Evolutionary conservation across 2,329 filamentous ascomycete species (phyloP), one percentile per base, ranked within the genome.

Genomic region (Hymenoscyphus occultus): DNA sequence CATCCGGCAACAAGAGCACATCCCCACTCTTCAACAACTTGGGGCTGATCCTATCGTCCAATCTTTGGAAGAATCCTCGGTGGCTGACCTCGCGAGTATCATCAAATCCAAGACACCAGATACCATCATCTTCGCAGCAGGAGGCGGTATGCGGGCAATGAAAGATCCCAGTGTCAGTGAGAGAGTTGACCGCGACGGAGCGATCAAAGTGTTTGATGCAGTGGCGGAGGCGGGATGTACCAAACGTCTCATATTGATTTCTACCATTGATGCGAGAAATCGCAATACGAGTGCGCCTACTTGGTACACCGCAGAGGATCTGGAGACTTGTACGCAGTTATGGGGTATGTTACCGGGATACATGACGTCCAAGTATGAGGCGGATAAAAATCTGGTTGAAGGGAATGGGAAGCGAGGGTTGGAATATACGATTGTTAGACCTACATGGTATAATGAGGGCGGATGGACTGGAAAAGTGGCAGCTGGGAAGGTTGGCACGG

Each of bases 271-370:
- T 35, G 35, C 35, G 35, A 35, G 35, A 10, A 80, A 80, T 71
- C 74, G 76, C 1, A 74, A 75, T 63, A 74, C 69, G 71, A 75
- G 76, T 2, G 73, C 74, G 40, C 81, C 79, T 35, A 75, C 74
- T 19, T 82, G 79, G 80, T 82, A 81, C 67, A 72, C 75, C 31
- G 76, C 80, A 3, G 73, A 69, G 31, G 79, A 80, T 62, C 67
- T 70, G 31, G 72, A 74, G 42, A 64, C 73, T 48, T 78, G 77
- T 62, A 72, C 77, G 12, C 71, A 74, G 57, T 72, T 78, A 48
- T 81, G 79, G 79, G 67, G 64, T 0, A 75, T 73, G 14, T 77
- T 82, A 56, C 76, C 75, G 9, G 63, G 71, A 4, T 35, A 7
- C 9, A 35, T 35, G 35, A 35, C 35, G 35, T 6, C 35, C 35